Evolutionary conservation across 2,329 filamentous ascomycete genomes (phyloP).

Genomic region (Pseudocercospora ulei): DNA sequence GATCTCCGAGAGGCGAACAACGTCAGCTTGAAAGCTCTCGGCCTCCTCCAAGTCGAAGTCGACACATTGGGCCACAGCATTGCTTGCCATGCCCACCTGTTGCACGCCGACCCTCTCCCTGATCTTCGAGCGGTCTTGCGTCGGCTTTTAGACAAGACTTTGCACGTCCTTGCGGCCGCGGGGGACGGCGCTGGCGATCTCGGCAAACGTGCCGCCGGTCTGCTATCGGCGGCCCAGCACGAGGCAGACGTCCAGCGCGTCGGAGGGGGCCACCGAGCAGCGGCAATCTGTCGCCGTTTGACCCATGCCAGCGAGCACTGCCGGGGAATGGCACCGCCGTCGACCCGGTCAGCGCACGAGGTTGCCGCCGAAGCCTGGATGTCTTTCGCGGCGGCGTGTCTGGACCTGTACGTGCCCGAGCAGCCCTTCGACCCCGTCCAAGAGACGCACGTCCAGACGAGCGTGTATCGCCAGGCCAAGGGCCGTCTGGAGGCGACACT

Average conservation of each 20-base stretch:
- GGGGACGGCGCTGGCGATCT: conserved; percentile 5
- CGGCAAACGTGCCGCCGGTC: not conserved
- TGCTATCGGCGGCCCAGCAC: too few species aligned
- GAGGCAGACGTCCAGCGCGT: too few species aligned
- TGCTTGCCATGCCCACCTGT: conserved; percentile 30
- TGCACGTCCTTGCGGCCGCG: conserved; percentile 28
- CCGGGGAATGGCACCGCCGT: not conserved
- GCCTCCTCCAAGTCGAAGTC: conserved; percentile 38
- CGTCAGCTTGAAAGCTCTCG: conserved; percentile 36
- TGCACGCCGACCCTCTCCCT: conserved; percentile 31
- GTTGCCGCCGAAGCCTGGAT: conserved; percentile 54
- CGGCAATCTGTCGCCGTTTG: conserved; percentile 8
- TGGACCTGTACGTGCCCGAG: conserved; percentile 77
- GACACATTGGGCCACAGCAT: conserved; percentile 35
- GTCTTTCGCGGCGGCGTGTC: conserved; percentile 60
- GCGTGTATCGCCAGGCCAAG: conserved; percentile 50
- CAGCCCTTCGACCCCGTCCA: conserved; percentile 72
- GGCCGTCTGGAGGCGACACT: conserved; percentile 49
- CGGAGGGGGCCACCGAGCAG: not conserved
- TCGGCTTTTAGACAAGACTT: conserved; percentile 24
- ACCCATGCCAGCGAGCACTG: not conserved
- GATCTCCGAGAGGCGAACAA: conserved; percentile 25
- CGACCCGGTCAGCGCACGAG: not conserved
- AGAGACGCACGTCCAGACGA: conserved; percentile 52
- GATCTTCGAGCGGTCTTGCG: conserved; percentile 30